Evolutionary conservation across 148 eudicot genomes (phyloP).

Genomic region (Vaccinium macrocarpon): DNA sequence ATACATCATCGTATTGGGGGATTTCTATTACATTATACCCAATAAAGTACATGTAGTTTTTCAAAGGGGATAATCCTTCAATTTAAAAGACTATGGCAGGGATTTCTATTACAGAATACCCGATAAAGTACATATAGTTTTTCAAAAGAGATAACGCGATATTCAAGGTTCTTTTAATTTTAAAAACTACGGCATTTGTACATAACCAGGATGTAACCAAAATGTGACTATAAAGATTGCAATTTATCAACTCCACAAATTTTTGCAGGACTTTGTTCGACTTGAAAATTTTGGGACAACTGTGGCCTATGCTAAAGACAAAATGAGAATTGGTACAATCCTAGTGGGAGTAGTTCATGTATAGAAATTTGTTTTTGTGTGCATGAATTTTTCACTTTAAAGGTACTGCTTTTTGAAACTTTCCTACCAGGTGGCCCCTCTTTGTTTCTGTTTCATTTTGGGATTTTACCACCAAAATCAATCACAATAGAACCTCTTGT

Average conservation of each 20-base stretch:
- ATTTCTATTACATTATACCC: neutral
- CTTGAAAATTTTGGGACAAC: neutral
- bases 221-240: too few relatives aligned
- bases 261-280: neutral
- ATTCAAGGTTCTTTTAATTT: too few relatives aligned
- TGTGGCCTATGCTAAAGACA: neutral
- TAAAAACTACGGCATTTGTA: too few relatives aligned
- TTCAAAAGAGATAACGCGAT: too few relatives aligned
- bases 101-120: too few relatives aligned
- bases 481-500: neutral
- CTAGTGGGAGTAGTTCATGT: neutral
- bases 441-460: neutral
- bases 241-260: neutral
- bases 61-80: too few relatives aligned
- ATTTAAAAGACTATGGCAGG: too few relatives aligned
- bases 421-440: neutral
- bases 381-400: neutral
- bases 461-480: neutral
- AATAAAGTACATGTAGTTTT: too few relatives aligned
- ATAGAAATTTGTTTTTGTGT: neutral
- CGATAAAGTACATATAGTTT: too few relatives aligned
- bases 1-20: neutral
- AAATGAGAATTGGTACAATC: neutral
- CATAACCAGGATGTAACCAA: too few relatives aligned
- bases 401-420: too few relatives aligned